Conservation (phyloP, 352 stramenopile species). For the Peronospora tabacina region DNA sequence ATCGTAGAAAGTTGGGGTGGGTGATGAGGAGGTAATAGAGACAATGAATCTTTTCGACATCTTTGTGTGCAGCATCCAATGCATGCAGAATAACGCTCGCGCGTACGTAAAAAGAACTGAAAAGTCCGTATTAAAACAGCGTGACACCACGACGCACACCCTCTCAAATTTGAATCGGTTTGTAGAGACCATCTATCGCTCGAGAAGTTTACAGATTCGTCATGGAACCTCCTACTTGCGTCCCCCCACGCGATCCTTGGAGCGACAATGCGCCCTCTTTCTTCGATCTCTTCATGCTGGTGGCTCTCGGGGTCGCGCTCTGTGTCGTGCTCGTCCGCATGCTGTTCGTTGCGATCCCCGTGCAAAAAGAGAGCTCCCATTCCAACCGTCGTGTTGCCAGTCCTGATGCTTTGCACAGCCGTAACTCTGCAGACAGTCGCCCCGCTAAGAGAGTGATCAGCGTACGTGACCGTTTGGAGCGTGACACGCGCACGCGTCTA, state of each 20-base stretch:
- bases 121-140: no score
- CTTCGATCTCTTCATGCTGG: slow-evolving; percentile 56
- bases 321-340: slow-evolving; percentile 61
- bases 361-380: slow-evolving; percentile 1
- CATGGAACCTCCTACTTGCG: slow-evolving; percentile 20
- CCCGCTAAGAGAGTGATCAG: slow-evolving; percentile 28
- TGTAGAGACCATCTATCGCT: slow-evolving; percentile 3
- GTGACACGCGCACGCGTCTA: slow-evolving; percentile 47
- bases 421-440: slow-evolving; percentile 8
- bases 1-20: no score
- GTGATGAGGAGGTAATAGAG: no score
- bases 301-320: slow-evolving; percentile 53
- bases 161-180: not conserved
- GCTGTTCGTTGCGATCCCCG: slow-evolving; percentile 43
- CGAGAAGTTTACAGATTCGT: not conserved
- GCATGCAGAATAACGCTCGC: no score
- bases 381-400: not conserved
- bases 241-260: slow-evolving; percentile 3
- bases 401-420: slow-evolving; percentile 7
- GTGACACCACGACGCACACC: not conserved
- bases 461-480: slow-evolving; percentile 56
- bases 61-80: no score
- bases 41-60: no score
- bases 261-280: slow-evolving; percentile 29
- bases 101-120: no score